Base-by-base conservation (phyloP, 345 rosid species). In the Linum tenue region DNA sequence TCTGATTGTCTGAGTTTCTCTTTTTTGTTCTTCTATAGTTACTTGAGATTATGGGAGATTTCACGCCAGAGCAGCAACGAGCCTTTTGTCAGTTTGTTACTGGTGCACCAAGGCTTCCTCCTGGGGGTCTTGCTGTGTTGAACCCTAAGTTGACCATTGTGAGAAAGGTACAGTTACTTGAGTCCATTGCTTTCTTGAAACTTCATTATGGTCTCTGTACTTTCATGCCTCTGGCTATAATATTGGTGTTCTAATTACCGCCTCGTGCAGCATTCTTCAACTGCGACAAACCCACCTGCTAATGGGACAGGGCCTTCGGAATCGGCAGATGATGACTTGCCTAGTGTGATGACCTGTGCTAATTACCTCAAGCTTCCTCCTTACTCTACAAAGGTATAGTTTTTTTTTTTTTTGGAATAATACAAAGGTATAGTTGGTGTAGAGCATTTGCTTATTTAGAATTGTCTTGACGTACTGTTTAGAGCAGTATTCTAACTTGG, bases 341-440 rank as follows among this genome's bases (percentile, higher is more conserved):
- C 97, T 2, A 95, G 99, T 63, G 99, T 95, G 58, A 95, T 95
- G 99, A 95, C 99, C 57, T 91, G 99, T 75, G 99, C 98, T 64
- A 95, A 95, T 82, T 95, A 95, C 85, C 84, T 95, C 62, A 95
- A 95, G 76, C 99, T 95, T 69, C 99, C 99, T 64, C 96, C 99
- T 37, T 95, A 91, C 76, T 91, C 99, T 7, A 84, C 95, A 37
- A 95, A 95, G 98, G 99, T 89, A 80, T 37, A 12, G 14, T 15
- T 7, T 10, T 48, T 9, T 37, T 14, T 38, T 22, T 22, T 22
- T 22, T 22, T 22, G 31, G 31, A 22, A 22, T 22, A 22, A 22
- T 22, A 22, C 31, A 22, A 22, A 22, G 31, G 31, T 22, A 22
- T 22, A 22, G 31, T 22, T 22, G 31, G 31, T 22, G 31, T 22